These are phyloP conservation scores for Saccharomyces uvarum DNA, from an alignment of 1,139 yeast genomes.

Conservation along the genomic window DNA sequence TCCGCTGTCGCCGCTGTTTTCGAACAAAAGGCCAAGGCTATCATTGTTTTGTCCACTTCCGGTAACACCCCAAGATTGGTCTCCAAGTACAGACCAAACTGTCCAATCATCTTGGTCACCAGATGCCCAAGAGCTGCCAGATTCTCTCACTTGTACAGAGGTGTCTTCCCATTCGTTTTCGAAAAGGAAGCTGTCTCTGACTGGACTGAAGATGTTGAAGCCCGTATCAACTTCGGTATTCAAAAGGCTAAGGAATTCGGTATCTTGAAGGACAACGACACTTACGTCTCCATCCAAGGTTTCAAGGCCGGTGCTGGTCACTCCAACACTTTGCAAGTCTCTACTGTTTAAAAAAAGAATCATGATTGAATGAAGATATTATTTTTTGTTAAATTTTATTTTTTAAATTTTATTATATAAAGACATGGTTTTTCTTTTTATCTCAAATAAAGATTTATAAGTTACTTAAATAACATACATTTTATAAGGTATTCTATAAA, in stretches of 20 bases:
- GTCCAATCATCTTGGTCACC: constrained; percentile 97
- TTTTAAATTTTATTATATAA: constrained; percentile 4
- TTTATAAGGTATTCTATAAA: not conserved
- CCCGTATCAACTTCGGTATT: constrained; percentile 90
- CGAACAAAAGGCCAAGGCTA: constrained; percentile 95
- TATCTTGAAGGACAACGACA: constrained; percentile 78
- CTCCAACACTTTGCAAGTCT: constrained; percentile 89
- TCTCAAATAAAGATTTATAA: constrained; percentile 1
- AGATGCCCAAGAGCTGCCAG: constrained; percentile 91
- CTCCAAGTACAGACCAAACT: constrained; percentile 94
- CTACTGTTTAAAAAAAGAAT: constrained; percentile 34
- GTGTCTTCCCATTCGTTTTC: constrained; percentile 95
- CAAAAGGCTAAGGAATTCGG: constrained; percentile 83
- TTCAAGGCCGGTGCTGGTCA: constrained; percentile 99
- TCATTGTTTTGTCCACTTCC: constrained; percentile 88
- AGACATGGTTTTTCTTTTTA: constrained; percentile 5
- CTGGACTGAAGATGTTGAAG: constrained; percentile 97
- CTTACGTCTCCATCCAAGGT: constrained; percentile 93
- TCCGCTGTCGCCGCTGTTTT: constrained; percentile 94
- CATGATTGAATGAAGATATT: constrained; percentile 3
- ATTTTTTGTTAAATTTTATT: not conserved
- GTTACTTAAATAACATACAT: constrained; percentile 1
- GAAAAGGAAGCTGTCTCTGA: constrained; percentile 56
- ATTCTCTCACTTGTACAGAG: constrained; percentile 93
- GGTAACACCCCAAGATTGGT: constrained; percentile 94